A percentile compares a stretch with the other conserved stretches of the same genome.
Conservation (phyloP, 202 grass and related monocot genomes). For the Zizania palustris region DNA sequence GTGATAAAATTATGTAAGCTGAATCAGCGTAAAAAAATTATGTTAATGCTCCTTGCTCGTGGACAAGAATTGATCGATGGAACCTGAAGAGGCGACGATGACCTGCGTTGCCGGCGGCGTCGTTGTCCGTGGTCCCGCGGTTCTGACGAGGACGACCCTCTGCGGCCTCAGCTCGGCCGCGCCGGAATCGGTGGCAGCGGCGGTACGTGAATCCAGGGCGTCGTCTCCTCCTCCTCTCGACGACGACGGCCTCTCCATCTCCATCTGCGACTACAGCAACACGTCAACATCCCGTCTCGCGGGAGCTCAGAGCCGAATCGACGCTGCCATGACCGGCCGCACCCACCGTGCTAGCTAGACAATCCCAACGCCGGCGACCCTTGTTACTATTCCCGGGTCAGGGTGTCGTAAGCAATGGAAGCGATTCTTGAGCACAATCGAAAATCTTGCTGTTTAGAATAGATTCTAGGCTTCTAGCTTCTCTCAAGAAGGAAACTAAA, state of each 20-base stretch:
- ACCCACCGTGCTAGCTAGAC: neutral
- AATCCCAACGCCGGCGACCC: neutral
- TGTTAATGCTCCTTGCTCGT: too few species aligned
- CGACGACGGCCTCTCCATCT: neutral
- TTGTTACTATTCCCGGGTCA: too few species aligned
- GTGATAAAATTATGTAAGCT: too few species aligned
- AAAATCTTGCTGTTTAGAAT: too few species aligned
- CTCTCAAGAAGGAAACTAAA: too few species aligned
- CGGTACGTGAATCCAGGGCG: neutral
- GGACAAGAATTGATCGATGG: neutral
- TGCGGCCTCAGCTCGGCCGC: neutral
- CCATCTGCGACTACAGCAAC: neutral
- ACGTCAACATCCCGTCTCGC: neutral
- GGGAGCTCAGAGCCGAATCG: too few species aligned
- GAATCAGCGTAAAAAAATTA: too few species aligned
- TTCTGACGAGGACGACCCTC: neutral
- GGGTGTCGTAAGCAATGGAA: too few species aligned
- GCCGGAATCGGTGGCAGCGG: neutral
- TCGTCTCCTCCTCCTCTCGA: neutral
- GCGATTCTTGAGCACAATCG: too few species aligned
- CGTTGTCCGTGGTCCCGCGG: neutral
- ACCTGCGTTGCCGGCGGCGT: too few species aligned
- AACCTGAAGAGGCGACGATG: neutral
- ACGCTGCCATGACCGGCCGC: neutral
- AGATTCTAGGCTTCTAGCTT: too few species aligned